These are phyloP conservation scores for Mycena polygramma DNA, from an alignment of 768 basidiomycete species.

Conservation along the genomic window DNA sequence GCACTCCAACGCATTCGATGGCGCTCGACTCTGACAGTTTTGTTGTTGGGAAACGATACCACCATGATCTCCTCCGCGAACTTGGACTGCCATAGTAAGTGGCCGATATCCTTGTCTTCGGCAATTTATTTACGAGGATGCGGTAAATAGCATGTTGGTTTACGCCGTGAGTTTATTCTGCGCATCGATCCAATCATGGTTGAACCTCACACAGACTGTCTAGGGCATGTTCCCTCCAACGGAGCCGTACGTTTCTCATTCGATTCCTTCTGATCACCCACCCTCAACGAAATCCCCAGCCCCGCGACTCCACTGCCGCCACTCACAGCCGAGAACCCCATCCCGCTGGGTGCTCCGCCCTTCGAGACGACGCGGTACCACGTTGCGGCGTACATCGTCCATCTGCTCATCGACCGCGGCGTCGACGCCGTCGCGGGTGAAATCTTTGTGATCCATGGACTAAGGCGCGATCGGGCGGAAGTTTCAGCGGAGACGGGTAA, in stretches of 20 bases:
- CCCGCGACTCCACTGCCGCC: conserved; percentile 6
- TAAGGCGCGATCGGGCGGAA: conserved; percentile 8
- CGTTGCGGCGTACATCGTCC: conserved; percentile 19
- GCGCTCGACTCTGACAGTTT: not conserved
- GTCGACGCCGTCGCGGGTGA: conserved; percentile 1
- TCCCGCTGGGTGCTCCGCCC: conserved; percentile 24
- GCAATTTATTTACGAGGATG: not conserved
- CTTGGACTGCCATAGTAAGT: conserved; percentile 18
- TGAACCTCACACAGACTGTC: not conserved
- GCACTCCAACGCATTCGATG: conserved; percentile 9
- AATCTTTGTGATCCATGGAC: conserved; percentile 10
- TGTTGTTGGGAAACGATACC: conserved; percentile 18
- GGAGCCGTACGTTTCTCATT: conserved; percentile 16
- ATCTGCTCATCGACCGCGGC: conserved; percentile 22
- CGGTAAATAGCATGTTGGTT: not conserved
- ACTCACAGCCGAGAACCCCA: not conserved
- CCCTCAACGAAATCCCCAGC: not conserved
- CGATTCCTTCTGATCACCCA: not conserved
- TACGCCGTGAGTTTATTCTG: conserved; percentile 5
- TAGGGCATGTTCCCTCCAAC: conserved; percentile 15
- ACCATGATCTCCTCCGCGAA: conserved; percentile 14
- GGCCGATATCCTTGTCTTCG: not conserved
- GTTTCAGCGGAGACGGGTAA: conserved; percentile 8
- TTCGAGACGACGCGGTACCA: conserved; percentile 28
- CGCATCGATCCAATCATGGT: not conserved